Conservation (phyloP, 2,329 filamentous ascomycete genomes). For the Ophiostoma piceae region DNA sequence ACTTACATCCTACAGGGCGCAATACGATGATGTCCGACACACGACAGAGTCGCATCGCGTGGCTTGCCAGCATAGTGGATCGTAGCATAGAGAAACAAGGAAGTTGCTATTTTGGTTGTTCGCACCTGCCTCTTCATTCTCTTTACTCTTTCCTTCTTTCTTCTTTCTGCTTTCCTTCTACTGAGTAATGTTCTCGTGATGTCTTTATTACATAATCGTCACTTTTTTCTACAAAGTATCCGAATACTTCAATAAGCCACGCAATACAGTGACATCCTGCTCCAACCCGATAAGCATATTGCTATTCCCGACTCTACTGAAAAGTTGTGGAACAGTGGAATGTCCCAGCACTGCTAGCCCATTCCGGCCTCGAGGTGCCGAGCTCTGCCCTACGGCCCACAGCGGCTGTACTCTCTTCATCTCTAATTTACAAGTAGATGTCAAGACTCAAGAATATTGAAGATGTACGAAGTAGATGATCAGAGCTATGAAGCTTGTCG, state of each 20-base stretch:
- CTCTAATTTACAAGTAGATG: too few relatives aligned
- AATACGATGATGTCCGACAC: neutral
- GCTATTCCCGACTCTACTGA: neutral
- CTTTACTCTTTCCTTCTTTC: neutral
- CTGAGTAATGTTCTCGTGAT: neutral
- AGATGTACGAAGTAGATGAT: neutral
- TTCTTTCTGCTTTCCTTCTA: neutral
- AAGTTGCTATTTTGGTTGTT: neutral
- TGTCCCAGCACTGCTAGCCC: neutral
- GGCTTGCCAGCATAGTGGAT: neutral
- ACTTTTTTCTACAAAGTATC: too few relatives aligned
- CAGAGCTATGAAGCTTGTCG: neutral
- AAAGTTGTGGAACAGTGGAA: neutral
- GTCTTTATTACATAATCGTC: neutral
- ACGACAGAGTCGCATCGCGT: neutral
- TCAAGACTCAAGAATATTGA: too few relatives aligned
- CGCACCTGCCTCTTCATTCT: neutral
- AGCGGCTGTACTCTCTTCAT: neutral
- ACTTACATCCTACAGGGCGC: neutral
- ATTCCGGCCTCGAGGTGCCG: neutral
- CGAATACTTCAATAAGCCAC: neutral
- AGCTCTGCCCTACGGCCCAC: constrained; percentile 7
- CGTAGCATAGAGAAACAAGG: neutral
- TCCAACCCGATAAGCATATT: neutral
- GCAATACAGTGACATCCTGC: neutral